Conservation (phyloP, 768 basidiomycete genomes). For the Pholiota microspora region DNA sequence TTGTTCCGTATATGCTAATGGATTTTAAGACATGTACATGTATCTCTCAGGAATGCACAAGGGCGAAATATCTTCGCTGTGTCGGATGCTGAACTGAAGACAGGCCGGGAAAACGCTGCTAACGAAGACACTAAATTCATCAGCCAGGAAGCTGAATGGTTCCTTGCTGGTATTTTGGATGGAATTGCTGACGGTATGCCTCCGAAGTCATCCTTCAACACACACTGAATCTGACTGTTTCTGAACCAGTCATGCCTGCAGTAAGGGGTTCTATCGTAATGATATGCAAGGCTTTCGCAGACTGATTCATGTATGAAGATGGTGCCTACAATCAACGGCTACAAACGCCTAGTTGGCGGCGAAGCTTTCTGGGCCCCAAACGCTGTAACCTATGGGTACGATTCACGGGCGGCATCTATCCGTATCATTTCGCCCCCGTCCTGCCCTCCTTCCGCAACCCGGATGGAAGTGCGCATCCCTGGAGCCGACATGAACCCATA, state of each 20-base stretch:
- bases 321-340: constrained; percentile 92
- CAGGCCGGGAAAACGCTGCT: constrained; percentile 67
- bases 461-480: constrained; percentile 92
- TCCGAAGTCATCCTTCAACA: not conserved
- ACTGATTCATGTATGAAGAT: constrained; percentile 39
- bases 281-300: too few relatives aligned
- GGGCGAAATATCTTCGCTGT: constrained; percentile 84
- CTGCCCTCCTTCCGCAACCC: constrained; percentile 75
- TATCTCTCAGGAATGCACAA: constrained; percentile 68
- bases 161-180: constrained; percentile 90
- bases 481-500: constrained; percentile 98
- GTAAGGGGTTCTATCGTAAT: too few relatives aligned
- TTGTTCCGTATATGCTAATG: not conserved
- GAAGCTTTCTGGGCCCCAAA: constrained; percentile 96
- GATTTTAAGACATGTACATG: constrained; percentile 79
- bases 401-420: constrained; percentile 89
- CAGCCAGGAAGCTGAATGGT: constrained; percentile 82
- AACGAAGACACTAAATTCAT: constrained; percentile 84
- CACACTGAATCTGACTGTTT: not conserved
- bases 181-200: constrained; percentile 84
- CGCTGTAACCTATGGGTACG: constrained; percentile 92
- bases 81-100: constrained; percentile 52
- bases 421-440: constrained; percentile 92
- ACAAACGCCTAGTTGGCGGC: constrained; percentile 93
- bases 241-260: constrained; percentile 69